Base-by-base conservation (phyloP, 139 green algal species). In the Tetraselmis striata region DNA sequence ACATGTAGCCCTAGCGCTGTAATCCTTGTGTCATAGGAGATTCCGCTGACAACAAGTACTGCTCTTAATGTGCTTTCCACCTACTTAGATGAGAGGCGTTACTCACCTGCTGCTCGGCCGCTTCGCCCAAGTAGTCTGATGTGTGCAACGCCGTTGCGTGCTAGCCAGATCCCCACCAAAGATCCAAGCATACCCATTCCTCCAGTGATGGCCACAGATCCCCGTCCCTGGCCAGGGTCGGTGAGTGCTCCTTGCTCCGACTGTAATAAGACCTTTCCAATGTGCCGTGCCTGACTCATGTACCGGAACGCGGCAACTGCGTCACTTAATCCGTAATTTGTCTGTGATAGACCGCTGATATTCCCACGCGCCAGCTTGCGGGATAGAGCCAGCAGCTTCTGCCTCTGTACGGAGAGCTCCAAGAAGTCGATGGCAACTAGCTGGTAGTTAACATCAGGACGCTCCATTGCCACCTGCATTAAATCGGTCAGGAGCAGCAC, bases 231-330 rank as follows among this genome's bases (percentile, higher is more conserved):
- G 18, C 18, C 11, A 5, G 5, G 11, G 45, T 67, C 45, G 5
- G 45, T 5, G 45, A 5, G 18, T 5, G 45, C 11, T 18, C 5
- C 18, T 67, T 67, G 45, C 45, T 67, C 45, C 18, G 45, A 67
- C 45, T 67, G 5, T 18, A 92, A 88, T 29, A 97, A 93, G 30
- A 97, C 92, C 86, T 97, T 97, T 83, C 93, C 93, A 0, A 97
- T 87, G 59, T 97, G 93, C 0, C 91, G 84, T 5, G 93, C 93
- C 85, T 94, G 92, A 23, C 90, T 94, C 90, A 97, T 94, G 85
- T 96, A 92, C 2, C 93, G 90, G 80, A 97, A 80, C 22, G 80
- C 80, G 2, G 78, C 31, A 30, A 31, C 31, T 75, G 75, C 78
- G 23, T 18, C 27, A 30, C 31, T 18, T 1, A 82, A 23, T 25